Base-by-base conservation (phyloP, 257 asterid genomes). In the Forsythia suspensa region DNA sequence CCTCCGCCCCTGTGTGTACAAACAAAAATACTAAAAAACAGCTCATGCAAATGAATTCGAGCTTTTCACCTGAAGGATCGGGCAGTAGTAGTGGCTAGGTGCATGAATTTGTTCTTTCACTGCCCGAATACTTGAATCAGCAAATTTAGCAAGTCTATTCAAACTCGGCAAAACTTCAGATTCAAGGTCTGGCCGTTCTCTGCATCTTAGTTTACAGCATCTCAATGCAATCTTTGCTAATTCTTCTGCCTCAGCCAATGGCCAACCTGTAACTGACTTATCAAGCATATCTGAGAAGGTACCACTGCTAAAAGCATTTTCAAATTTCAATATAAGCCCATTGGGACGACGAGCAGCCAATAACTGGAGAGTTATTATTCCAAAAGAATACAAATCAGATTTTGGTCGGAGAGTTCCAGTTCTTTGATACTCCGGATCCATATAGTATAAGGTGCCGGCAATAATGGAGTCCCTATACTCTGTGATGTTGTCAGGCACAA, bases 181-280 rank as follows among this genome's bases (percentile, higher is more conserved):
- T 21, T 82, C 96, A 77, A 94, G 98, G 78, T 94, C 98, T 2
- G 98, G 98, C 46, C 98, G 86, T 65, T 92, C 98, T 88, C 98
- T 81, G 76, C 98, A 94, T 81, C 94, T 88, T 43, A 94, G 90
- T 11, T 76, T 79, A 76, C 95, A 90, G 91, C 98, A 94, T 76
- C 81, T 81, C 55, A 92, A 80, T 1, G 95, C 97, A 48, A 89
- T 68, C 46, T 77, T 78, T 78, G 92, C 89, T 15, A 94, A 88
- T 77, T 92, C 95, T 72, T 87, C 84, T 21, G 93, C 91, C 86
- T 89, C 89, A 42, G 84, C 81, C 63, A 83, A 73, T 57, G 98
- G 98, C 98, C 98, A 94, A 76, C 87, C 88, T 66, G 72, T 51
- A 70, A 92, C 83, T 10, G 90, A 86, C 77, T 85, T 88, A 82